Percentiles rank a stretch among this genome's conserved stretches.
Conservation (phyloP, 2,329 filamentous ascomycete species). For the Pseudocercospora fijiensis region DNA sequence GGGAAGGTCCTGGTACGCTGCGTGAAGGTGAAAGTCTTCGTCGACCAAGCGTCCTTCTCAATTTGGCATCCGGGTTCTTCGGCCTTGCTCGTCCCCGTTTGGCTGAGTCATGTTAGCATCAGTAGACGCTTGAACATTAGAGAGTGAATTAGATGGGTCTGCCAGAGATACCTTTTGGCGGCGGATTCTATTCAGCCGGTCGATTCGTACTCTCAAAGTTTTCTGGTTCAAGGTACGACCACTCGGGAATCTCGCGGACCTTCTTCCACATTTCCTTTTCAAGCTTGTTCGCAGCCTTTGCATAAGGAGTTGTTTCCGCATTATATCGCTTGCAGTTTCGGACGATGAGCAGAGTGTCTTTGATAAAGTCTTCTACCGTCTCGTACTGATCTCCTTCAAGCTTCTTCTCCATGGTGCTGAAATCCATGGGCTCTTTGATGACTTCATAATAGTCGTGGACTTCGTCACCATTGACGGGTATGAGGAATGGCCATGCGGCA, state of each 20-base stretch:
- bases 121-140: not conserved
- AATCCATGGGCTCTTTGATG: slow-evolving; percentile 96
- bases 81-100: not conserved
- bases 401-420: slow-evolving; percentile 92
- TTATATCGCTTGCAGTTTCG: slow-evolving; percentile 96
- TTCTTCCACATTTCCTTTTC: slow-evolving; percentile 95
- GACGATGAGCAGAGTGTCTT: slow-evolving; percentile 84
- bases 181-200: slow-evolving; percentile 24
- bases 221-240: slow-evolving; percentile 53
- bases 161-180: slow-evolving; percentile 1
- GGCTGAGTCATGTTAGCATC: not conserved
- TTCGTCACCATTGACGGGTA: slow-evolving; percentile 91
- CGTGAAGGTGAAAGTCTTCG: not conserved
- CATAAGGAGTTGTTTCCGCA: slow-evolving; percentile 90
- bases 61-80: not conserved
- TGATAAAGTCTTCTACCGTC: slow-evolving; percentile 86
- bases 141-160: not conserved
- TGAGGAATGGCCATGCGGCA: slow-evolving; percentile 89
- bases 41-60: not conserved
- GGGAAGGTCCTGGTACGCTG: not conserved
- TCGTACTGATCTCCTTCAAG: slow-evolving; percentile 91
- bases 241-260: slow-evolving; percentile 88
- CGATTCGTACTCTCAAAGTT: slow-evolving; percentile 38
- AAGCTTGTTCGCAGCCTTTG: slow-evolving; percentile 89
- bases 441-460: slow-evolving; percentile 99